phyloP scores from a whole-genome alignment of 306 rosid species.

The Chamaecrista fasciculata region DNA sequence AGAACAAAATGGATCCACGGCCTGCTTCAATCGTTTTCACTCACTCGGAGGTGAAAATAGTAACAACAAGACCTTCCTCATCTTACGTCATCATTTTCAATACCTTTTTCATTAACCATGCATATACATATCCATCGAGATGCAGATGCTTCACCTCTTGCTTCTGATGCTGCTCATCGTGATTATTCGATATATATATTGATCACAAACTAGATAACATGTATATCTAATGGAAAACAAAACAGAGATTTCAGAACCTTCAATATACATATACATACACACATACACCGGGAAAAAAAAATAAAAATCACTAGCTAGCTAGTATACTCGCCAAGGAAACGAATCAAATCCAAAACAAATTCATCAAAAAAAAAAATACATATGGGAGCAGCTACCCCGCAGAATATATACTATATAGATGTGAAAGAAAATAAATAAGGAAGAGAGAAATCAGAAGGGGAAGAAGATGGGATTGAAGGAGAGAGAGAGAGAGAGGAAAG shows the following conservation, averaged over 20 bases:
- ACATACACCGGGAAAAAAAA: no score
- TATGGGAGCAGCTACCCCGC: background rate
- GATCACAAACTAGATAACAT: conserved; percentile 23
- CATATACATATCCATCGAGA: conserved; percentile 14
- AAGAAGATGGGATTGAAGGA: background rate
- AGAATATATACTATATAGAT: conserved; percentile 26
- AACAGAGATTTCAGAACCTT: background rate
- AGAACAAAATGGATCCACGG: conserved; percentile 5
- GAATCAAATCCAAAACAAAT: no score
- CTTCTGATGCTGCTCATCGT: background rate
- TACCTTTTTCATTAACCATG: background rate
- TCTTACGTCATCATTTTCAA: conserved; percentile 18
- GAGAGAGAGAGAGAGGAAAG: conserved; percentile 40
- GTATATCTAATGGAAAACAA: background rate
- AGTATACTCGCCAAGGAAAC: no score
- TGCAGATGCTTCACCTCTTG: conserved; percentile 11
- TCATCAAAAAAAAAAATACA: no score
- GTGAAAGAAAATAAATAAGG: background rate
- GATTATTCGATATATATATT: conserved; percentile 21
- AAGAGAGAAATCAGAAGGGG: background rate
- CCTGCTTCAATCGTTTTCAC: background rate
- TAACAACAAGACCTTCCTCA: background rate
- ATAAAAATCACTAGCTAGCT: no score
- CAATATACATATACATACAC: no score
- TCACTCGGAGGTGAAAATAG: conserved; percentile 11